phyloP scores from a whole-genome alignment of 805 yeast genomes.

The Zygosaccharomyces rouxii region DNA sequence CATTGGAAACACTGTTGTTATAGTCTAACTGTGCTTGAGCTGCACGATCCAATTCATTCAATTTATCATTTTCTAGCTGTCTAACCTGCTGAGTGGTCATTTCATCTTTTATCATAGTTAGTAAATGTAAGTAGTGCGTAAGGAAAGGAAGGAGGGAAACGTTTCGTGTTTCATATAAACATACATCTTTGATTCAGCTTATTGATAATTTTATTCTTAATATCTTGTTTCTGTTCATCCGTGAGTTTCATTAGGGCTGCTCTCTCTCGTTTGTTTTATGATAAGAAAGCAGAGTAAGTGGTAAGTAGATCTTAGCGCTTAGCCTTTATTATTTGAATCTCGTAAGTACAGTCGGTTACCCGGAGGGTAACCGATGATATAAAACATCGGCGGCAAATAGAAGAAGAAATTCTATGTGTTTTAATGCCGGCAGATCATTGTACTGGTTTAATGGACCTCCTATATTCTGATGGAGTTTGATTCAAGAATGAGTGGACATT shows the following conservation, averaged over 20 bases:
- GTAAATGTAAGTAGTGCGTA: neutral
- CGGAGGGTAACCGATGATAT: neutral
- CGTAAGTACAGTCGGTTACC: neutral
- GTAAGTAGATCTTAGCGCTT: slow-evolving; percentile 3
- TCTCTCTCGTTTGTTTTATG: neutral
- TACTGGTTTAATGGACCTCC: too few relatives aligned
- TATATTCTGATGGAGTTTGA: too few relatives aligned
- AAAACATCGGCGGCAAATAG: neutral
- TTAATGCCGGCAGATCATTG: too few relatives aligned
- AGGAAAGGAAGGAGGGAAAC: neutral
- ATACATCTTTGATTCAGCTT: slow-evolving; percentile 18
- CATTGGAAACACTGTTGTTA: neutral
- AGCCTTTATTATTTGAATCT: neutral
- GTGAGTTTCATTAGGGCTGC: slow-evolving; percentile 8
- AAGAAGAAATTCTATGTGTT: neutral
- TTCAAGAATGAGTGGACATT: too few relatives aligned
- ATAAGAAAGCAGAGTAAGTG: neutral
- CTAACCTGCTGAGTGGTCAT: slow-evolving; percentile 12
- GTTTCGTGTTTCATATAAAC: slow-evolving; percentile 4
- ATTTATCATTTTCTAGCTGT: slow-evolving; percentile 3
- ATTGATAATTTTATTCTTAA: slow-evolving; percentile 13
- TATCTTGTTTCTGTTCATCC: slow-evolving; percentile 11
- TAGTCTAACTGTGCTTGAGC: slow-evolving; percentile 11
- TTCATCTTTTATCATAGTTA: slow-evolving; percentile 12
- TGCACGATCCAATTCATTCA: slow-evolving; percentile 8